These are phyloP conservation scores for Auricularia auricula-judae DNA, from an alignment of 768 basidiomycete genomes.

Conservation along the genomic window DNA sequence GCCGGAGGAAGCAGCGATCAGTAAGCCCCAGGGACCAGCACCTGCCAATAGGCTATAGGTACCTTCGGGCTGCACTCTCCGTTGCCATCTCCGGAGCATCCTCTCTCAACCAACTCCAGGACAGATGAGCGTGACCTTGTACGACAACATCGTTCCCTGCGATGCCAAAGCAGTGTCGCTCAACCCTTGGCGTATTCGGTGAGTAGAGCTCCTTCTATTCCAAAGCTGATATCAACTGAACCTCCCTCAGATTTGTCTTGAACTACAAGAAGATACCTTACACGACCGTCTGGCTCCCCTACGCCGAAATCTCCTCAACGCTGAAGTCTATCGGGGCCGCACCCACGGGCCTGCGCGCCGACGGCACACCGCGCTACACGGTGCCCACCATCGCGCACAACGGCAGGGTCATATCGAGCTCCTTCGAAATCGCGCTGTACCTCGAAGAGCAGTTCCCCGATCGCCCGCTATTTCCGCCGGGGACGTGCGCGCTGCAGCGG, in stretches of 20 bases:
- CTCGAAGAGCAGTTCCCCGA: neutral
- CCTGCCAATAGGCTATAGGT: too few species aligned
- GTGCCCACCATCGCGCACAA: neutral
- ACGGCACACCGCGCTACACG: neutral
- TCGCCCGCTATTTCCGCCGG: neutral
- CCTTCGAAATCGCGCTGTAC: neutral
- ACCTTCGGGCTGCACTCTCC: too few species aligned
- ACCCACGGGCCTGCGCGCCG: conserved; percentile 6
- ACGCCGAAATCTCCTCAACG: conserved; percentile 27
- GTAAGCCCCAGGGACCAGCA: too few species aligned
- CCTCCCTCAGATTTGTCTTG: conserved; percentile 17
- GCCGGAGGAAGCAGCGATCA: too few species aligned
- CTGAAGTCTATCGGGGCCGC: conserved; percentile 22
- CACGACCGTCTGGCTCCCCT: conserved; percentile 34
- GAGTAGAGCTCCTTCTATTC: neutral
- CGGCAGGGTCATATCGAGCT: neutral
- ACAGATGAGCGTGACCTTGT: neutral
- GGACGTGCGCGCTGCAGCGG: neutral
- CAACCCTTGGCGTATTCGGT: neutral
- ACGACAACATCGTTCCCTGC: neutral
- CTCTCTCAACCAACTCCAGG: too few species aligned
- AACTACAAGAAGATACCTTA: conserved; percentile 28
- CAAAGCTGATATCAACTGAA: neutral
- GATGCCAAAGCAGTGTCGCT: neutral
- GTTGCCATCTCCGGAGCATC: too few species aligned